Percentiles rank a stretch among this genome's conserved stretches.
Evolutionary conservation across 495 filamentous ascomycete genomes (phyloP).

Genomic region (Aspergillus incahuasiensis): DNA sequence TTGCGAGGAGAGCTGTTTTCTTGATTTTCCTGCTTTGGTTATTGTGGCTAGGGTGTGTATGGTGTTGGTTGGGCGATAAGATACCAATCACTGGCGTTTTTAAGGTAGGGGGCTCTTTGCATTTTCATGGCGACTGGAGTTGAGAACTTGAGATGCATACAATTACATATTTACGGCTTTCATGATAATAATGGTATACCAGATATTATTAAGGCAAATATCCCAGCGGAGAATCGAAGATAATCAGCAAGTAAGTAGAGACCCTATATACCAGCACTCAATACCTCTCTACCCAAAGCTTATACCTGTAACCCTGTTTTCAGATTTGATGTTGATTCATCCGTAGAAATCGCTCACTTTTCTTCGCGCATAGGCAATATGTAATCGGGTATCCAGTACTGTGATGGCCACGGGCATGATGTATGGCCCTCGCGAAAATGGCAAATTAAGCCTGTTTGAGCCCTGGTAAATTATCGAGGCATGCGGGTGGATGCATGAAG

Average conservation of each 20-base stretch:
- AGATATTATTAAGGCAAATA: not conserved
- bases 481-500: not conserved
- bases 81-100: not conserved
- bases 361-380: slow-evolving; percentile 14
- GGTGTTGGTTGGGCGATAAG: not conserved
- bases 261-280: not conserved
- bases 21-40: slow-evolving; percentile 8
- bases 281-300: not conserved
- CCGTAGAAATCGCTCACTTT: slow-evolving; percentile 5
- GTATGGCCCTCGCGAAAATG: not conserved
- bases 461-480: not conserved
- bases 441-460: not conserved
- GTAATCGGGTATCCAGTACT: slow-evolving; percentile 41
- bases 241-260: slow-evolving; percentile 1
- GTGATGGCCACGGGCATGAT: slow-evolving; percentile 11
- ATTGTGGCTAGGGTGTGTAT: slow-evolving; percentile 4
- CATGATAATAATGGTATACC: not conserved
- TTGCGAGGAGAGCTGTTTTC: slow-evolving; percentile 40
- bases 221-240: not conserved
- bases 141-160: not conserved
- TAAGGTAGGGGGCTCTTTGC: not conserved
- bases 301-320: slow-evolving; percentile 6
- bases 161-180: not conserved
- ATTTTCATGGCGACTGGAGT: slow-evolving; percentile 7
- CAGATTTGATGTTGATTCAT: slow-evolving; percentile 3